Evolutionary conservation across 2,329 filamentous ascomycete genomes (phyloP).

Genomic region (Chaetomium sp.): DNA sequence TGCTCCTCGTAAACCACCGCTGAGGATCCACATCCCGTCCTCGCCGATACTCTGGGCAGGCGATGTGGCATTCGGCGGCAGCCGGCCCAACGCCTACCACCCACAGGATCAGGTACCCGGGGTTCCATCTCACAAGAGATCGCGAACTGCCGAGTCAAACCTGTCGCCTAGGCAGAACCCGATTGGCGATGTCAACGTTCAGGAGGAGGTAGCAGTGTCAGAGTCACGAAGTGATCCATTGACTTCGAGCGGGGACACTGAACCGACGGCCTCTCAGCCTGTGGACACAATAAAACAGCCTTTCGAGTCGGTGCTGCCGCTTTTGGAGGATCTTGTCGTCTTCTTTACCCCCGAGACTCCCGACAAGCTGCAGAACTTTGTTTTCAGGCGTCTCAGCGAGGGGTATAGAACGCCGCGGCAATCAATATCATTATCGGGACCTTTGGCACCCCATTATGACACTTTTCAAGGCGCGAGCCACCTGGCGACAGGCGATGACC

Average conservation of each 20-base stretch:
- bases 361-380: conserved; percentile 49
- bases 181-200: neutral
- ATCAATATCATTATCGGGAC: neutral
- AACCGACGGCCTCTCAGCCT: neutral
- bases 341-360: conserved; percentile 51
- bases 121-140: neutral
- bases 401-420: conserved; percentile 37
- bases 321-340: conserved; percentile 60
- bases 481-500: neutral
- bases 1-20: conserved; percentile 16
- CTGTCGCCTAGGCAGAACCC: conserved; percentile 13
- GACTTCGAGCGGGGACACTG: too few species aligned
- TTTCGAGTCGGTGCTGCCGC: conserved; percentile 52
- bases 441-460: neutral
- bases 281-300: conserved; percentile 22
- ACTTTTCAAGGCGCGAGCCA: neutral
- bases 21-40: conserved; percentile 29
- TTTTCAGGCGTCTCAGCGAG: conserved; percentile 51
- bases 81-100: neutral
- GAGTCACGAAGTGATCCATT: neutral
- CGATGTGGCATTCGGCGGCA: conserved; percentile 1
- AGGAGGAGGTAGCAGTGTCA: neutral
- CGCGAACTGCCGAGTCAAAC: conserved; percentile 18
- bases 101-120: neutral
- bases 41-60: conserved; percentile 26